Evolutionary conservation across 2,329 filamentous ascomycete genomes (phyloP).

Genomic region (Trichoderma sp.): DNA sequence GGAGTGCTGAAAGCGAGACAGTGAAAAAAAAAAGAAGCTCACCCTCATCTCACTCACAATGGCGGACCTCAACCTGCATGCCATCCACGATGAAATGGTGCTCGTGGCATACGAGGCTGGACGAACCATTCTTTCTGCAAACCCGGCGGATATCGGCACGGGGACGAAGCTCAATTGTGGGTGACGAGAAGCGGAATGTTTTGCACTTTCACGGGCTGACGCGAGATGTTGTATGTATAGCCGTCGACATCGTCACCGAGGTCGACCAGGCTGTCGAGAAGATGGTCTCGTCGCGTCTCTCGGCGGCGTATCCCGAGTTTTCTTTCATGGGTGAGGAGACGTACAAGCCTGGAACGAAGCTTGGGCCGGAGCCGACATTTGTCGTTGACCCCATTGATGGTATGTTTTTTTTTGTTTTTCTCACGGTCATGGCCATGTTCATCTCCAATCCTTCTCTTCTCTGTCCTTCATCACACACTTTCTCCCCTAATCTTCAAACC

Average conservation of each 20-base stretch:
- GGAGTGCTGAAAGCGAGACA: not conserved
- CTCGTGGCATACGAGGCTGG: conserved; percentile 61
- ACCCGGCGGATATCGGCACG: conserved; percentile 54
- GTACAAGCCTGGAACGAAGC: conserved; percentile 60
- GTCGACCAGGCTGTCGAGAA: conserved; percentile 63
- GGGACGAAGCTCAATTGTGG: conserved; percentile 65
- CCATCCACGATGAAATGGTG: conserved; percentile 60
- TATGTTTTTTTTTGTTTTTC: conserved; percentile 17
- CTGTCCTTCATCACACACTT: not conserved
- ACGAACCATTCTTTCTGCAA: conserved; percentile 59
- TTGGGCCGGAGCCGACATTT: conserved; percentile 69
- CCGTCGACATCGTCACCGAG: conserved; percentile 66
- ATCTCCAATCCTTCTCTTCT: not conserved
- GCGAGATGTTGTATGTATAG: conserved; percentile 34
- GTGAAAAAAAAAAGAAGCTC: not conserved
- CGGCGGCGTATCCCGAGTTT: conserved; percentile 51
- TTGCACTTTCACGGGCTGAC: conserved; percentile 5
- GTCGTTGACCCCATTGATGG: conserved; percentile 81
- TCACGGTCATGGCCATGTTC: too few relatives aligned
- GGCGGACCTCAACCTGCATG: conserved; percentile 56
- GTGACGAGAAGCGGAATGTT: conserved; percentile 21
- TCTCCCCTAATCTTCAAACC: not conserved
- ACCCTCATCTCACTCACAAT: conserved; percentile 33
- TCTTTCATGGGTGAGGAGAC: conserved; percentile 75
- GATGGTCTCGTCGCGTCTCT: conserved; percentile 55